Evolutionary conservation across 495 filamentous ascomycete genomes (phyloP).

Genomic region (Penicillium psychrofluorescens): DNA sequence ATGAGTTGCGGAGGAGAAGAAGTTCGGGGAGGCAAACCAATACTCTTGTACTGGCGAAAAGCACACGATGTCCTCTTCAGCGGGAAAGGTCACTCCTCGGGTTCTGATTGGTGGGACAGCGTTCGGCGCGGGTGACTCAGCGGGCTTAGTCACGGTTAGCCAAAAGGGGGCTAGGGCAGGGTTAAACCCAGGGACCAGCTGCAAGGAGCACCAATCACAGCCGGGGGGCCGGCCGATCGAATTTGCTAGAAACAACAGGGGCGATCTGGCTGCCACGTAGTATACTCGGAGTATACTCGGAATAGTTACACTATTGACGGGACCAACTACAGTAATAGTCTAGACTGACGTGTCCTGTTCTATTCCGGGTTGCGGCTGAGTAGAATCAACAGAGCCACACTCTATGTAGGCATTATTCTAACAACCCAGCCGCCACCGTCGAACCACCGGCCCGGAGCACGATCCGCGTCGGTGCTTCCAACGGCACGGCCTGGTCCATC

Average conservation of each 20-base stretch:
- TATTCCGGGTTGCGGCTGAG: background rate
- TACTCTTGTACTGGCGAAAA: constrained; percentile 14
- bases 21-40: constrained; percentile 3
- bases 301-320: too few species aligned
- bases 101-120: constrained; percentile 25
- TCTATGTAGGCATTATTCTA: constrained; percentile 48
- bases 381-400: constrained; percentile 13
- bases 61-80: background rate
- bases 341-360: too few species aligned
- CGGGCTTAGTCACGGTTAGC: too few species aligned
- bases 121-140: constrained; percentile 18
- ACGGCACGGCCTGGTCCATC: constrained; percentile 65
- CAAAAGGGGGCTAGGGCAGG: background rate
- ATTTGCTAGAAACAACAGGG: constrained; percentile 21
- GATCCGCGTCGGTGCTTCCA: constrained; percentile 71
- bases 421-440: constrained; percentile 78
- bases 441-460: constrained; percentile 74
- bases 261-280: constrained; percentile 1
- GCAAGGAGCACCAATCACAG: constrained; percentile 5
- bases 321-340: too few species aligned
- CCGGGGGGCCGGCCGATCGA: constrained; percentile 16
- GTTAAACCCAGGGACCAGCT: constrained; percentile 1
- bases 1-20: background rate
- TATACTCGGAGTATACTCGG: too few species aligned
- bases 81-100: constrained; percentile 33